These are phyloP conservation scores for Ophiostoma sp. DNA, from an alignment of 2,329 filamentous ascomycete species.

Conservation along the genomic window DNA sequence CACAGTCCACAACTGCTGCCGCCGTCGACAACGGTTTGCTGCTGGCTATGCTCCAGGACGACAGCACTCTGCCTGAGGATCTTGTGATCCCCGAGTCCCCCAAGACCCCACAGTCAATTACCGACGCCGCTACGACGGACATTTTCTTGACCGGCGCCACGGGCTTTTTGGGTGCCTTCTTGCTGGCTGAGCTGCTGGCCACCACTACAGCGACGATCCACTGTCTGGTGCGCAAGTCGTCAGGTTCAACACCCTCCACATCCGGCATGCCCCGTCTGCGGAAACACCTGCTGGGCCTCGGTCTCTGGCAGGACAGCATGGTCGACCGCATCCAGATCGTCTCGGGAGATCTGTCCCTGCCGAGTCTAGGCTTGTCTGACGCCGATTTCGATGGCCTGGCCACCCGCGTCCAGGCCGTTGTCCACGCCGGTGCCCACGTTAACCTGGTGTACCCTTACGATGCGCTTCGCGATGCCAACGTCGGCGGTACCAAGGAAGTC, in stretches of 20 bases:
- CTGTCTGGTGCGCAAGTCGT: slow-evolving; percentile 65
- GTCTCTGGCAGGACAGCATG: slow-evolving; percentile 74
- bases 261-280: slow-evolving; percentile 71
- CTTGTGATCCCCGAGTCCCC: slow-evolving; percentile 56
- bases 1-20: slow-evolving; percentile 39
- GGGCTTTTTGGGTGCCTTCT: slow-evolving; percentile 73
- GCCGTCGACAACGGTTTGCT: slow-evolving; percentile 24
- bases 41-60: slow-evolving; percentile 40
- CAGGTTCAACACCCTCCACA: slow-evolving; percentile 47
- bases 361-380: slow-evolving; percentile 66
- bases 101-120: slow-evolving; percentile 54
- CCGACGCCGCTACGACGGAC: slow-evolving; percentile 58
- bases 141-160: slow-evolving; percentile 74
- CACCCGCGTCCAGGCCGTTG: slow-evolving; percentile 66
- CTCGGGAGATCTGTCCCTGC: slow-evolving; percentile 69
- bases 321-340: slow-evolving; percentile 77
- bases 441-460: slow-evolving; percentile 82
- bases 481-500: slow-evolving; percentile 76
- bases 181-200: slow-evolving; percentile 68
- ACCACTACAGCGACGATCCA: slow-evolving; percentile 68
- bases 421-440: slow-evolving; percentile 76
- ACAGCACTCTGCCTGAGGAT: slow-evolving; percentile 60
- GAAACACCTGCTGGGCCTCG: slow-evolving; percentile 74
- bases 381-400: slow-evolving; percentile 67
- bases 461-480: slow-evolving; percentile 70